Evolutionary conservation across 192 early-diverging fungal species (phyloP), one percentile per base, ranked within the genome.

Genomic region (Coemansia asiatica): DNA sequence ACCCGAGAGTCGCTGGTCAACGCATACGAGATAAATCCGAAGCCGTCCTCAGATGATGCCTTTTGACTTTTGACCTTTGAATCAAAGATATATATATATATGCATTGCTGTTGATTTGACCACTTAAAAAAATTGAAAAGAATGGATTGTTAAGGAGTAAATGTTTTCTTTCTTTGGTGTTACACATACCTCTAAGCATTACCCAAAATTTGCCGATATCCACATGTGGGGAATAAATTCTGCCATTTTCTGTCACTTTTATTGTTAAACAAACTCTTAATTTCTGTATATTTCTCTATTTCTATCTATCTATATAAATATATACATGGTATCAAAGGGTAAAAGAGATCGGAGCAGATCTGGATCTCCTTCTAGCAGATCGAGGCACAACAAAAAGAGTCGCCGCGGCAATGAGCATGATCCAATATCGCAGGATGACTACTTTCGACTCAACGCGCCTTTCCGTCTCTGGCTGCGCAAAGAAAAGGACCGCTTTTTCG

Each of bases 381-480:
- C 56, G 2, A 29, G 21, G 6, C 56, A 35, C 56, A 22, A 29
- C 56, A 58, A 28, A 36, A 55, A 49, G 15, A 25, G 31, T 27
- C 62, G 19, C 3, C 7, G 18, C n/a, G 31, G 55, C 23, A 54
- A 40, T 25, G 53, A 23, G 5, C 10, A 8, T 44, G 19, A 47
- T 26, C 29, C 56, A 7, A 79, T 79, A 22, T 44, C 76, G 26
- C 63, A 67, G 16, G 92, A 92, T 28, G 92, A 94, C 81, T 97
- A 92, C 69, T 95, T 84, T 69, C 69, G 68, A 27, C 88, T 90
- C 46, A 86, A 90, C 27, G 80, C 85, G 19, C 90, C 95, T 53
- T 97, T 95, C 67, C 83, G 90, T 4, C 62, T 90, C 16, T 97
- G 93, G 93, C 83, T 97, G 26, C 84, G 80, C 19, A 85, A 91